A percentile compares a stretch with the other conserved stretches of the same genome.
Conservation (phyloP, 2,329 filamentous ascomycete species). For the Hypoxylon sp. region DNA sequence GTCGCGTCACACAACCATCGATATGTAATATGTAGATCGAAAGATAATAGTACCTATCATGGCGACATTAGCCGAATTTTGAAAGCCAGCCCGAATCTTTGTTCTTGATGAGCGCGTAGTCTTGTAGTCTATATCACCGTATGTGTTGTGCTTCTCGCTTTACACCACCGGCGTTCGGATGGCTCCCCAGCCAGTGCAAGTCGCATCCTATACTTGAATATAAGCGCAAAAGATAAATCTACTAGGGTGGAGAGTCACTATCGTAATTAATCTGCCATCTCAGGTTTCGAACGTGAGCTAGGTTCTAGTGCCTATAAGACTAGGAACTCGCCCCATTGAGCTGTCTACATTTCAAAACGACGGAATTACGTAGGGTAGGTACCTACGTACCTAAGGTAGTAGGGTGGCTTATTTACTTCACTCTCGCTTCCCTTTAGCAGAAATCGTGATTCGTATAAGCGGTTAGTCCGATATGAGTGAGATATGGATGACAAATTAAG, state of each 20-base stretch:
- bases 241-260: not conserved
- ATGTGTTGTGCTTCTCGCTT: not conserved
- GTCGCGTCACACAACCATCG: not conserved
- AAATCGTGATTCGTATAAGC: too few species aligned
- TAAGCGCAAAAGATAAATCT: not conserved
- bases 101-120: not conserved
- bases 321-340: too few species aligned
- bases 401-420: too few species aligned
- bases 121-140: not conserved
- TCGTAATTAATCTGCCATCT: not conserved
- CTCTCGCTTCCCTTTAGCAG: too few species aligned
- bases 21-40: not conserved
- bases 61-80: not conserved
- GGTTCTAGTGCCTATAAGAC: too few species aligned
- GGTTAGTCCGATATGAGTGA: too few species aligned
- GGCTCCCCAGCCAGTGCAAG: not conserved
- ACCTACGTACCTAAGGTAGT: too few species aligned
- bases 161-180: not conserved
- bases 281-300: too few species aligned
- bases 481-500: too few species aligned
- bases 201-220: not conserved
- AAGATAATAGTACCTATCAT: not conserved
- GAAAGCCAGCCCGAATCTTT: not conserved
- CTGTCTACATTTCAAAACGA: too few species aligned
- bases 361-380: too few species aligned